phyloP scores from a whole-genome alignment of 345 rosid genomes.

The Leavenworthia alabamica region DNA sequence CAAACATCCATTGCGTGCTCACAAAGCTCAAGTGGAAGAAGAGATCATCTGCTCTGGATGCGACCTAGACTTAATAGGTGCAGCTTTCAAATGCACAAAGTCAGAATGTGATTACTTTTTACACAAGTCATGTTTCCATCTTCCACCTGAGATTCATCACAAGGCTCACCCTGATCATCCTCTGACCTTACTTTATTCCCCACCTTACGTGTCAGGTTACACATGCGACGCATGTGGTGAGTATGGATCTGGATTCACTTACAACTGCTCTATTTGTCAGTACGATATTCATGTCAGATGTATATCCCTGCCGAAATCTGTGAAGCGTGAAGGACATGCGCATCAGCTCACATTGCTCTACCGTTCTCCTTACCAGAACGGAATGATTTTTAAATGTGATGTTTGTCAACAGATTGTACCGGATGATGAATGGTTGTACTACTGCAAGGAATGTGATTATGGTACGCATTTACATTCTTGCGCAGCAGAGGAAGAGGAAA shows the following conservation, averaged over 20 bases:
- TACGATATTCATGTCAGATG: constrained; percentile 22
- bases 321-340: constrained; percentile 23
- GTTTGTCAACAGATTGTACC: constrained; percentile 15
- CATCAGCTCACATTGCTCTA: constrained; percentile 15
- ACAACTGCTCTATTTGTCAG: constrained; percentile 20
- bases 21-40: constrained; percentile 27
- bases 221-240: constrained; percentile 15
- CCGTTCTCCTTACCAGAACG: constrained; percentile 19
- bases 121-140: constrained; percentile 32
- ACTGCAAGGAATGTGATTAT: constrained; percentile 29
- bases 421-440: constrained; percentile 21
- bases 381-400: constrained; percentile 2
- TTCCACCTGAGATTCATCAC: constrained; percentile 19
- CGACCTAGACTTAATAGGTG: constrained; percentile 20
- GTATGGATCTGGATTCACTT: constrained; percentile 25
- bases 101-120: constrained; percentile 29
- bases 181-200: constrained; percentile 15
- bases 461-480: constrained; percentile 29
- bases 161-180: constrained; percentile 29
- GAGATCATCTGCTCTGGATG: constrained; percentile 29
- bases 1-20: constrained; percentile 24
- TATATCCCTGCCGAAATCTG: constrained; percentile 11
- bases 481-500: constrained; percentile 3
- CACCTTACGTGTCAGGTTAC: constrained; percentile 22
- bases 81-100: constrained; percentile 30